Conservation (phyloP, 1,284 basidiomycete species). For the Ceratobasidium sp. region DNA sequence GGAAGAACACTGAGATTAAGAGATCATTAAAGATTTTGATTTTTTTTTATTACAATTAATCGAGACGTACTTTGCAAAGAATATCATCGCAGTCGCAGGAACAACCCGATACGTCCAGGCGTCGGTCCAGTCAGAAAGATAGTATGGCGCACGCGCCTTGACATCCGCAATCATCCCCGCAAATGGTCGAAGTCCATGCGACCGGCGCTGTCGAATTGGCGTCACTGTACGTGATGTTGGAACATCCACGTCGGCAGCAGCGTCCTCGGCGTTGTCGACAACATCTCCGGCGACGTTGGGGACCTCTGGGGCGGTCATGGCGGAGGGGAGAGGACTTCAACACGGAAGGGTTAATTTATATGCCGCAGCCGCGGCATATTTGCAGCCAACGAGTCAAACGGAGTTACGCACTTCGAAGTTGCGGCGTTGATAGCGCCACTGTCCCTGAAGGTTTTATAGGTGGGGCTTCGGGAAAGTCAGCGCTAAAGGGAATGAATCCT, state of each 20-base stretch:
- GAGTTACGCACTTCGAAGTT: no score
- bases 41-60: no score
- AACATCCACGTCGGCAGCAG: neutral
- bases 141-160: conserved; percentile 82
- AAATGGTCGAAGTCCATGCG: conserved; percentile 61
- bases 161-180: conserved; percentile 84
- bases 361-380: conserved; percentile 27
- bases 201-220: conserved; percentile 22
- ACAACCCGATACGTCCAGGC: conserved; percentile 89
- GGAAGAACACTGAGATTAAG: conserved; percentile 80
- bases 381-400: neutral
- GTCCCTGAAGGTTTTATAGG: neutral
- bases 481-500: neutral
- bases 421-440: conserved; percentile 8
- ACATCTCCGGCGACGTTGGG: neutral
- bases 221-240: conserved; percentile 45
- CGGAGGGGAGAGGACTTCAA: neutral
- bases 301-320: neutral
- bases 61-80: conserved; percentile 89
- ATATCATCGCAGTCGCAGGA: conserved; percentile 80
- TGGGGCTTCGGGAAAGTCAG: neutral
- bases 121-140: conserved; percentile 87
- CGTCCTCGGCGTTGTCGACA: neutral
- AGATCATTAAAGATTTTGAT: no score
- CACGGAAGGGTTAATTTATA: neutral